phyloP scores from a whole-genome alignment of 139 green algal species.

The Nannochloris sp. region DNA sequence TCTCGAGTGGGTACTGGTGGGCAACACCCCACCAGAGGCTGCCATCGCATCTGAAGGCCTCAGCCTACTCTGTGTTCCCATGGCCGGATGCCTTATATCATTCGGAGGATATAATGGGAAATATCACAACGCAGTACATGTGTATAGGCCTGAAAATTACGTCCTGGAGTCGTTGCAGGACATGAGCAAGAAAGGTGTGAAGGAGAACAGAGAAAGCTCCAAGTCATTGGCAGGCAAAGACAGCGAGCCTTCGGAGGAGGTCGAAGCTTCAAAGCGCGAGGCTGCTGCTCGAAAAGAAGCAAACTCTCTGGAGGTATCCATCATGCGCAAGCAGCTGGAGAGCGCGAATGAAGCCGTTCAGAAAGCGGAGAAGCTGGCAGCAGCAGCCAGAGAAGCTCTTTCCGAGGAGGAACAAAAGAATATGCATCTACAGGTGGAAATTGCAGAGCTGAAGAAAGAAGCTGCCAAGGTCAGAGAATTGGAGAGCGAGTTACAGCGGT shows the following conservation, averaged over 20 bases:
- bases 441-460: conserved; percentile 38
- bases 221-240: neutral
- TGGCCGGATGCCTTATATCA: conserved; percentile 41
- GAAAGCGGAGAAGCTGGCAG: conserved; percentile 17
- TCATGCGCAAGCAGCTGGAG: conserved; percentile 66
- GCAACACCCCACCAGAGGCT: conserved; percentile 21
- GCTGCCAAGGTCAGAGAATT: conserved; percentile 30
- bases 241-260: conserved; percentile 8
- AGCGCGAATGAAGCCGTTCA: conserved; percentile 35
- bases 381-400: conserved; percentile 22
- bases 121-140: conserved; percentile 44
- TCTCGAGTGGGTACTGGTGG: conserved; percentile 26
- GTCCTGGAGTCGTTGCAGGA: conserved; percentile 6
- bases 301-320: conserved; percentile 48
- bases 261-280: conserved; percentile 23
- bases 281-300: conserved; percentile 48
- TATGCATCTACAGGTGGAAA: conserved; percentile 47
- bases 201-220: neutral
- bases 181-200: neutral
- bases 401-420: conserved; percentile 35
- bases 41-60: conserved; percentile 40
- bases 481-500: conserved; percentile 32
- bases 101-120: conserved; percentile 72
- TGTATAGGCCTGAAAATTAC: conserved; percentile 35
- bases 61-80: conserved; percentile 30